phyloP scores from a whole-genome alignment of 75 land plant genomes.

The Cryptomeria japonica region DNA sequence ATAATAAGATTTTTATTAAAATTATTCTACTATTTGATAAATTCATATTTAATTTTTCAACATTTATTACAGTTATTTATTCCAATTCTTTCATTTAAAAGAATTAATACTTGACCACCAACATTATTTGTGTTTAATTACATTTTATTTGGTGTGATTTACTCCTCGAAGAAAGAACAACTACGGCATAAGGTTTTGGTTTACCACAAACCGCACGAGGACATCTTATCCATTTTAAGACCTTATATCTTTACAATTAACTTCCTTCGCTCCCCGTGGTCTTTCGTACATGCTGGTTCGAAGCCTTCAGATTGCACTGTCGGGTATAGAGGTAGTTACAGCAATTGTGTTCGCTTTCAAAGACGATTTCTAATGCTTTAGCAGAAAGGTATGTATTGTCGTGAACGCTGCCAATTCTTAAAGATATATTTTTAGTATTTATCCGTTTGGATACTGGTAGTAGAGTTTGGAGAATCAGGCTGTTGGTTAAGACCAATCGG shows the following conservation, averaged over 20 bases:
- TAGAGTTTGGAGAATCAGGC: background rate
- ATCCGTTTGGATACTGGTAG: background rate
- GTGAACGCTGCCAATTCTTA: background rate
- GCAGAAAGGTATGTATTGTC: background rate
- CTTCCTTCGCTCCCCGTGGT: background rate
- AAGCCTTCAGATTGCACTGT: background rate
- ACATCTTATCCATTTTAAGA: background rate
- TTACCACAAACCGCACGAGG: background rate
- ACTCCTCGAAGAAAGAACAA: no score
- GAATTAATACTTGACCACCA: no score
- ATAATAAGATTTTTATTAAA: no score
- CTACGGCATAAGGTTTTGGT: no score
- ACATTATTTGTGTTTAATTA: no score
- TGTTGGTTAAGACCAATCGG: background rate
- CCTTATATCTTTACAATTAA: background rate
- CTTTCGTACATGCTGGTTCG: background rate
- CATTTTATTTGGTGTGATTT: no score
- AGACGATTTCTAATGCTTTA: background rate
- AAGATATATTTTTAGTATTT: background rate
- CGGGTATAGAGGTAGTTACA: no score
- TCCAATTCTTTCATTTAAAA: no score
- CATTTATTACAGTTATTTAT: no score
- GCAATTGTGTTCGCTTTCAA: background rate
- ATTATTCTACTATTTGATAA: no score
- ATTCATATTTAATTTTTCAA: no score